Base-by-base conservation (phyloP, 1,284 basidiomycete species). In the Flammula alnicola region DNA sequence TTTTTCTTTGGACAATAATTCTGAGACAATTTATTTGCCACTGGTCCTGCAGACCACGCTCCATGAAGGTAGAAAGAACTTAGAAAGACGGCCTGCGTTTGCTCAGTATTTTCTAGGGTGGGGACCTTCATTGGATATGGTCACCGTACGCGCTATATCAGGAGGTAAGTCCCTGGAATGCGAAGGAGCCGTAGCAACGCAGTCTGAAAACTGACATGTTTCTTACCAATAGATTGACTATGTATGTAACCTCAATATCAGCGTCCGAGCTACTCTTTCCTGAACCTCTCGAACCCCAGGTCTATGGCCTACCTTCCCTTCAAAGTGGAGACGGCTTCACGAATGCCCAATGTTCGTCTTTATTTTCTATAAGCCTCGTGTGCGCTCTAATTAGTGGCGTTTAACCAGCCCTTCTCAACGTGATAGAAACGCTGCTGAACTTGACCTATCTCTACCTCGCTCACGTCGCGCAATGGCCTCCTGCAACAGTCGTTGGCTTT, bases 121-220 rank as follows among this genome's bases (percentile, higher is more conserved):
- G 93, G 1, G 90, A 93, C 69, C 74, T 93, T 31, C 85, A 91
- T 58, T 94, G 90, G 91, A 80, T 95, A 40, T 95, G 92, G 93
- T 75, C 80, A 55, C 91, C 91, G 1, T 94, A 94, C 64, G 79
- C 73, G 47, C 62, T 90, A 23, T 93, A 93, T 67, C 85, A 88
- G 58, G 73, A 87, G 36, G 74, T 95, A 76, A 52, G 82, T 83
- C 5, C 14, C 9, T n/a, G n/a, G n/a, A n/a, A n/a, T n/a, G n/a
- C n/a, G n/a, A n/a, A n/a, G n/a, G n/a, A n/a, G n/a, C n/a, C n/a
- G n/a, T n/a, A n/a, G n/a, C n/a, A n/a, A n/a, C n/a, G n/a, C n/a
- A n/a, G n/a, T n/a, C n/a, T n/a, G n/a, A n/a, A n/a, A 20, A 9
- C 19, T 41, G 11, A 30, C 25, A 7, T 17, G 4, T 22, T 16